Conservation (phyloP, 179 eudicot species). For the Carnegiea gigantea region DNA sequence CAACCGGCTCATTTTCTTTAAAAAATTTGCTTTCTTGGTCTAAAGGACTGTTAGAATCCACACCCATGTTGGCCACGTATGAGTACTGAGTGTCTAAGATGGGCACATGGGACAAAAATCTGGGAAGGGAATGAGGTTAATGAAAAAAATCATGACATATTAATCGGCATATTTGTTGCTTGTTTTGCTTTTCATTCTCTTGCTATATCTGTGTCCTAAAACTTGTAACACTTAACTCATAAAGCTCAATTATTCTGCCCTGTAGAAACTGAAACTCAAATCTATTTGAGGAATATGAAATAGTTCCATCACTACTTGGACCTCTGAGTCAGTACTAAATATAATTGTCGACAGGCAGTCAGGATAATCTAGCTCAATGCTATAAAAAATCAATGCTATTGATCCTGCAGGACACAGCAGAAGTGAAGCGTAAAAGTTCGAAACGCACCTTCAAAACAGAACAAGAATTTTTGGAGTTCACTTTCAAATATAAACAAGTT, state of each 20-base stretch:
- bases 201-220: not conserved
- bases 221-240: not conserved
- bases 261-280: not conserved
- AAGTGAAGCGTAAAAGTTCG: slow-evolving; percentile 76
- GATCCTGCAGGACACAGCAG: slow-evolving; percentile 40
- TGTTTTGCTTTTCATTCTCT: not conserved
- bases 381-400: slow-evolving; percentile 12
- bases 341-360: not conserved
- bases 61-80: not conserved
- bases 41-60: not conserved
- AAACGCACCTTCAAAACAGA: slow-evolving; percentile 80
- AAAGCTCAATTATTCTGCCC: not conserved
- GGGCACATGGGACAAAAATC: not conserved
- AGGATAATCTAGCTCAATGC: not conserved
- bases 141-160: not conserved
- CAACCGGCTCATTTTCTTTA: not conserved
- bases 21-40: not conserved
- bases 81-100: not conserved
- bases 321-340: not conserved
- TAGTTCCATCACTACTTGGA: not conserved
- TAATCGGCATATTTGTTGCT: not conserved
- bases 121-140: not conserved
- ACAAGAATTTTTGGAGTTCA: slow-evolving; percentile 87
- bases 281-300: not conserved
- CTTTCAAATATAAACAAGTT: slow-evolving; percentile 79